Evolutionary conservation across 1,284 basidiomycete genomes (phyloP), one percentile per base, ranked within the genome.

Genomic region (Heliocybe sulcata): DNA sequence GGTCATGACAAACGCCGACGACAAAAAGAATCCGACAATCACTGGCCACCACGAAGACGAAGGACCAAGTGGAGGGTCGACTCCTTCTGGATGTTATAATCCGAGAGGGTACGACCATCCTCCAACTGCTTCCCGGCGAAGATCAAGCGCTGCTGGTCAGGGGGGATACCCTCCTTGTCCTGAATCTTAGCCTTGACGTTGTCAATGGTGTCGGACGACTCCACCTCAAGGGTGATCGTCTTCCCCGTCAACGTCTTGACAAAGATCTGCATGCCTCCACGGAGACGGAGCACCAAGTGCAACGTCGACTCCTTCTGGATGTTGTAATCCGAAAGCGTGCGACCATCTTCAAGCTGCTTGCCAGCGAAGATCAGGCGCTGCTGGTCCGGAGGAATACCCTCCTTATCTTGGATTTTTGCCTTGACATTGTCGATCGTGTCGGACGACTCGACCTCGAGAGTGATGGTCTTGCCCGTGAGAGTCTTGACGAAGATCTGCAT

Each of bases 381-480:
- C 73, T 85, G 92, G 72, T 82, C 92, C 55, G 79, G 91, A 69
- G 84, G 92, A 54, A 85, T 87, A 58, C 80, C 87, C 65, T 90
- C 87, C 76, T 89, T 89, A 67, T 90, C 87, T 68, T 90, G 87
- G 56, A 91, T 90, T 79, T 90, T 90, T 55, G 85, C 80, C 72
- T 90, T 90, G 58, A 91, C 87, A 58, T 92, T 92, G 73, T 93
- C 91, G 63, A 94, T 92, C 23, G 92, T 93, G 74, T 94, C 90
- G 0, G 86, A 90, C 0, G 90, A 92, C 73, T 94, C 92, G 10
- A 94, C 91, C 72, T 94, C 92, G 29, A 94, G 77, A 19, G 92
- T 94, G 72, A 96, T 95, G 14, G 92, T 95, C 83, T 95, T 96
- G 52, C 94, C 93, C 16, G 93, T 95, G 56, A 95, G 75, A 55